These are phyloP conservation scores for Hypericum perforatum DNA, from an alignment of 345 rosid genomes.

Conservation along the genomic window DNA sequence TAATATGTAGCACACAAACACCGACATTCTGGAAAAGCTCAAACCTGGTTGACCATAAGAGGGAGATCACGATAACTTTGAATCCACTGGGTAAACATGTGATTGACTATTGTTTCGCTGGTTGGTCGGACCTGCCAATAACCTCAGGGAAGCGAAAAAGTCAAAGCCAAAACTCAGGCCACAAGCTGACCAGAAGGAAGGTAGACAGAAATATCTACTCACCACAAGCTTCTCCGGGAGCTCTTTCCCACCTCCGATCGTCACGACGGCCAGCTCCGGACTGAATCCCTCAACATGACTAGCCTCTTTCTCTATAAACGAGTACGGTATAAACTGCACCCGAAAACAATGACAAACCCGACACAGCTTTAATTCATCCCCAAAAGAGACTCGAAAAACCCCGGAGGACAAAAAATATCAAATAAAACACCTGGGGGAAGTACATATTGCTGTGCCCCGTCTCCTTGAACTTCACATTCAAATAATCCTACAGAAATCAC, in stretches of 20 bases:
- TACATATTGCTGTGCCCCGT: conserved; percentile 94
- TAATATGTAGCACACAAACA: no score
- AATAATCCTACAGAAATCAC: conserved; percentile 49
- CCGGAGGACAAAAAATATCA: no score
- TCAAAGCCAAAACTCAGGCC: conserved; percentile 65
- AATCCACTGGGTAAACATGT: conserved; percentile 97
- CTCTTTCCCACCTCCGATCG: conserved; percentile 88
- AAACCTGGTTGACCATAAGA: conserved; percentile 87
- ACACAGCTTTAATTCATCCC: no score
- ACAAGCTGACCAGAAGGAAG: neutral
- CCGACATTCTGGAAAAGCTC: neutral
- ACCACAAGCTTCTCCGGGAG: conserved; percentile 98
- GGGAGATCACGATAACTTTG: conserved; percentile 95
- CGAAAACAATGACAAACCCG: neutral
- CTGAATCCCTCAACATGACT: conserved; percentile 93
- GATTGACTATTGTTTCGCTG: conserved; percentile 93
- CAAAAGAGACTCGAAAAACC: no score
- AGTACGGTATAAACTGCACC: conserved; percentile 83
- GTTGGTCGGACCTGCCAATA: conserved; percentile 95
- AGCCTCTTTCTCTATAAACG: conserved; percentile 96
- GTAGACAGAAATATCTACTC: conserved; percentile 8
- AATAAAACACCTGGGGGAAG: conserved; percentile 64
- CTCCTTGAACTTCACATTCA: conserved; percentile 89
- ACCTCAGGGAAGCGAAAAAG: conserved; percentile 60
- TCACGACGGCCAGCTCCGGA: conserved; percentile 84